Evolutionary conservation across 106 monocot genomes (phyloP), one percentile per base, ranked within the genome.

Genomic region (Dendrobium catenatum): DNA sequence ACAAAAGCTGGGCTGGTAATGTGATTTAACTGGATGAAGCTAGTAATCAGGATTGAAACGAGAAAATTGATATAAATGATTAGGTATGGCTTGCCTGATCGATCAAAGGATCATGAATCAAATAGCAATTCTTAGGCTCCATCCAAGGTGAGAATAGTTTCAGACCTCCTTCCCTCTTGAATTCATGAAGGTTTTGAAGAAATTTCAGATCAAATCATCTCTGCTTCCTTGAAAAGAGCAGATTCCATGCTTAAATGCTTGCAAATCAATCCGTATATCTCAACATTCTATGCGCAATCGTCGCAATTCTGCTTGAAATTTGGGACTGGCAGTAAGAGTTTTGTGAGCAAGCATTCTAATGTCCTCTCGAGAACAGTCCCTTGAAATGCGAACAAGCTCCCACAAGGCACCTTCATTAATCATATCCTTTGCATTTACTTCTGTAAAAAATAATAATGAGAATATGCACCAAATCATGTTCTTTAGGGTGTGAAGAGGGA

Each of bases 371-470:
- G 95, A 93, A 80, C 98, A 99, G 68, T 99, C 95, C 3, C 93
- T 86, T 29, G 98, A 93, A 56, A 99, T 95, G 81, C 98, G 94
- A 73, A 99, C 98, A 26, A 99, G 86, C 78, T 99, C 98, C 98
- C 98, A 99, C 64, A 99, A 80, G 48, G 95, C 98, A 76, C 98
- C 98, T 80, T 93, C 92, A 48, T 85, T 72, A 33, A 93, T 90
- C 88, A 96, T 87, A 75, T 96, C 93, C 78, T 91, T 95, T 42
- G 93, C 91, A 85, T 99, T 99, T 76, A 89, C 87, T 83, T 99
- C 98, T 99, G 91, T 64, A 80, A 77, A 77, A 61, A 77, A 61
- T 47, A 48, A 79, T 20, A 9, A 70, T n/a, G 43, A 73, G 17
- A 59, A 78, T 78, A 26, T 72, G 33, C n/a, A 42, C 27, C 26